phyloP scores from a whole-genome alignment of 352 stramenopile genomes.

The Phytophthora cryptogea region DNA sequence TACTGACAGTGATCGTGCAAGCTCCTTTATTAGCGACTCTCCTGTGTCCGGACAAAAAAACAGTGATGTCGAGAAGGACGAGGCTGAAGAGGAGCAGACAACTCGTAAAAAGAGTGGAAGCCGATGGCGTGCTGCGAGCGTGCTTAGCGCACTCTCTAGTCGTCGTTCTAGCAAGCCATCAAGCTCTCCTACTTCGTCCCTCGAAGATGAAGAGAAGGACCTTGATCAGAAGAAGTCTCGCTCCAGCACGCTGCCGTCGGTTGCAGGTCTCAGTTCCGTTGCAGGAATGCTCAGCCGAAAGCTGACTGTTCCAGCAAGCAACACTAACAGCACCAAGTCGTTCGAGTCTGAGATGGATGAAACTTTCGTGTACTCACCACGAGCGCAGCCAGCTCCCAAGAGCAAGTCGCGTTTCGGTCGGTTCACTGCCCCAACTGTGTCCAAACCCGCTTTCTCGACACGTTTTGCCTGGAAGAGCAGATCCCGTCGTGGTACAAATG shows the following conservation, averaged over 20 bases:
- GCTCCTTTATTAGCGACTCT: constrained; percentile 42
- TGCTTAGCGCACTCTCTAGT: constrained; percentile 50
- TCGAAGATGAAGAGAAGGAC: constrained; percentile 34
- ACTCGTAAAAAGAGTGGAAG: constrained; percentile 28
- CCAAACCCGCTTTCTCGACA: constrained; percentile 45
- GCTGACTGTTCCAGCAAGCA: constrained; percentile 32
- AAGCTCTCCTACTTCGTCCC: constrained; percentile 32
- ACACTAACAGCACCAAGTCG: constrained; percentile 26
- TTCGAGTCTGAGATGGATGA: constrained; percentile 45
- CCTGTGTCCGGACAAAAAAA: constrained; percentile 24
- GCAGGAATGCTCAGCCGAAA: constrained; percentile 37
- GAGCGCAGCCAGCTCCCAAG: constrained; percentile 38
- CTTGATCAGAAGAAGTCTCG: constrained; percentile 31
- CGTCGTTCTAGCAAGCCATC: constrained; percentile 43
- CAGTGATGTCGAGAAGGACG: constrained; percentile 21
- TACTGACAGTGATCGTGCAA: constrained; percentile 51
- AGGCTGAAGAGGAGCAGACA: constrained; percentile 16
- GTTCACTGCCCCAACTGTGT: constrained; percentile 41
- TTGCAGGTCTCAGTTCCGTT: constrained; percentile 35
- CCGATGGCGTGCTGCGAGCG: constrained; percentile 47
- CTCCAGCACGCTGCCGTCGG: constrained; percentile 26
- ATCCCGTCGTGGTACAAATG: constrained; percentile 27
- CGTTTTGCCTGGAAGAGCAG: constrained; percentile 59
- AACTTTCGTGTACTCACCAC: constrained; percentile 38
- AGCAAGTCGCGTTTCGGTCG: constrained; percentile 50